Evolutionary conservation across 495 filamentous ascomycete species (phyloP).

Genomic region (Penicillium cinerascens): DNA sequence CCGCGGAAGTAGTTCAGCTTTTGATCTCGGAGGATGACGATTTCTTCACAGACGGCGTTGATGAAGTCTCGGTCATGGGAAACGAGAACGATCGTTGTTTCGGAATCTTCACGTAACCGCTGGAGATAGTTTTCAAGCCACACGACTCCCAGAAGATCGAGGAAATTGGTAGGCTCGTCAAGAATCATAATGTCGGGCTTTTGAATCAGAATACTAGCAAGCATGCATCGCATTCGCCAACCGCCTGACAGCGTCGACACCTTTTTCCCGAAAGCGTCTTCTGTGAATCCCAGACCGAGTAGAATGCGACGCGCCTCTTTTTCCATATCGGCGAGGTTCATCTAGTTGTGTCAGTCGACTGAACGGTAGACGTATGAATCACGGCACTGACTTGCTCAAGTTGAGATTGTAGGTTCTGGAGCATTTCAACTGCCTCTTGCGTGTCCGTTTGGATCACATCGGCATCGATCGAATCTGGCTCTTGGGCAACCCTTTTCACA

Average conservation of each 20-base stretch:
- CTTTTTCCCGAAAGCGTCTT: slow-evolving; percentile 51
- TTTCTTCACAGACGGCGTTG: slow-evolving; percentile 66
- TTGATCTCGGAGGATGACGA: slow-evolving; percentile 70
- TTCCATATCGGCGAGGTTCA: slow-evolving; percentile 47
- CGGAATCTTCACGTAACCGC: slow-evolving; percentile 39
- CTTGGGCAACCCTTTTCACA: slow-evolving; percentile 47
- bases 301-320: slow-evolving; percentile 61
- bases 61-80: slow-evolving; percentile 79
- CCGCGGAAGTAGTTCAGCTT: slow-evolving; percentile 62
- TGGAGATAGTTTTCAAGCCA: slow-evolving; percentile 74
- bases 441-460: slow-evolving; percentile 57
- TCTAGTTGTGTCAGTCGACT: slow-evolving; percentile 25
- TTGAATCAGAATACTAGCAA: slow-evolving; percentile 65
- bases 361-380: too few species aligned
- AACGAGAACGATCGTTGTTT: slow-evolving; percentile 59
- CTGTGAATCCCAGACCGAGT: slow-evolving; percentile 68
- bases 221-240: slow-evolving; percentile 70
- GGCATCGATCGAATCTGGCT: slow-evolving; percentile 50
- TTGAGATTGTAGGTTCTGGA: slow-evolving; percentile 60
- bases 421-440: slow-evolving; percentile 57
- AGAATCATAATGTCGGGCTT: slow-evolving; percentile 76
- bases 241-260: slow-evolving; percentile 69
- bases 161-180: slow-evolving; percentile 83
- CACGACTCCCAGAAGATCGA: slow-evolving; percentile 76
- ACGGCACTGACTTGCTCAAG: slow-evolving; percentile 39